Conservation (phyloP, 129 eudicot species). For the Dittrichia graveolens region DNA sequence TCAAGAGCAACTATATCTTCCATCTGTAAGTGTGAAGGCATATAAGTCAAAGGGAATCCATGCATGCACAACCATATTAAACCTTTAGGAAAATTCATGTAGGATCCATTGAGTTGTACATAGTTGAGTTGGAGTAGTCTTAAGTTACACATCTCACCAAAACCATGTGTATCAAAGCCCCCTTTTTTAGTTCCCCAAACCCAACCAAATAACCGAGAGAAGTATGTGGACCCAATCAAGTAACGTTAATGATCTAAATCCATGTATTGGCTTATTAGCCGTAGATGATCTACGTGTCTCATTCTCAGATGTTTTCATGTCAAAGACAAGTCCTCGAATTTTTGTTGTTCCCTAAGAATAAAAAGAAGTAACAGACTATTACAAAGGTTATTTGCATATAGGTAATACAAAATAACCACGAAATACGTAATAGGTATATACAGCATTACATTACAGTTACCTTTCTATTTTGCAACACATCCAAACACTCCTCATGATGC, state of each 20-base stretch:
- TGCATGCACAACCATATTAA: constrained; percentile 40
- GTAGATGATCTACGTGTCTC: background rate
- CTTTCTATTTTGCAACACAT: constrained; percentile 9
- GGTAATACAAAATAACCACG: background rate
- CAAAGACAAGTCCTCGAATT: constrained; percentile 30
- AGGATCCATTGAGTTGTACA: constrained; percentile 34
- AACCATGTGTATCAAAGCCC: constrained; percentile 11
- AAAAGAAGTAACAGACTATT: background rate
- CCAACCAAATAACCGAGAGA: background rate
- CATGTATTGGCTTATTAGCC: background rate
- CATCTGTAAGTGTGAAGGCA: constrained; percentile 30
- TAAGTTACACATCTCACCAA: constrained; percentile 29
- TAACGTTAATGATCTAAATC: background rate
- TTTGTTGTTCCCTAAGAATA: constrained; percentile 21
- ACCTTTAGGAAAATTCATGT: constrained; percentile 19
- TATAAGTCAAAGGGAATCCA: constrained; percentile 30
- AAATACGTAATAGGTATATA: background rate
- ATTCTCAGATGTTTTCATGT: constrained; percentile 2
- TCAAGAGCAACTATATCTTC: constrained; percentile 25
- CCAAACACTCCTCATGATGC: constrained; percentile 15
- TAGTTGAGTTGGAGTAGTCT: constrained; percentile 31
- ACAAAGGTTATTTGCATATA: background rate
- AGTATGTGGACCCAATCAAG: background rate
- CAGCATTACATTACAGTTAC: no score
- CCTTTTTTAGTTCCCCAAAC: background rate